A percentile compares a stretch with the other conserved stretches of the same genome.
phyloP scores from a whole-genome alignment of 805 yeast genomes.

The Geotrichum ghanense region DNA sequence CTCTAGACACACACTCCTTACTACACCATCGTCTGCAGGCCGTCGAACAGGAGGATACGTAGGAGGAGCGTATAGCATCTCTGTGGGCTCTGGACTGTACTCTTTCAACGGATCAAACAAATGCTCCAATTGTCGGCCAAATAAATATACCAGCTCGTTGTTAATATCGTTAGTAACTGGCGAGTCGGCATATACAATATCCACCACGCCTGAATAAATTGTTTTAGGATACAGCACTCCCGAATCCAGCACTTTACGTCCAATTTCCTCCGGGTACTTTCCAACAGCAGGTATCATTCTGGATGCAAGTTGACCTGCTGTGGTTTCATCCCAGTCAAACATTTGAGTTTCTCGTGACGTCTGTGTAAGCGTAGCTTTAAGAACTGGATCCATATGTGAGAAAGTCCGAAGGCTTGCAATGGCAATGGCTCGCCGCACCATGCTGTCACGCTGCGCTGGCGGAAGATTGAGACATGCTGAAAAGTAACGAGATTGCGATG shows the following conservation, averaged over 20 bases:
- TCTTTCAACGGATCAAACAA: slow-evolving; percentile 83
- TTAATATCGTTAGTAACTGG: slow-evolving; percentile 48
- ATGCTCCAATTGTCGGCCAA: slow-evolving; percentile 82
- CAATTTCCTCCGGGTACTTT: slow-evolving; percentile 45
- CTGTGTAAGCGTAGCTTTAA: slow-evolving; percentile 8
- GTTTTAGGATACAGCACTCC: slow-evolving; percentile 45
- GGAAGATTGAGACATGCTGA: slow-evolving; percentile 67
- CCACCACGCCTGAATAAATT: slow-evolving; percentile 48
- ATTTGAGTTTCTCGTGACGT: slow-evolving; percentile 1
- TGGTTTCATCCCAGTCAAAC: slow-evolving; percentile 61
- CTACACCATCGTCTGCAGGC: slow-evolving; percentile 10
- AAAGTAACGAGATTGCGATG: slow-evolving; percentile 53
- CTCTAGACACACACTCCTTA: slow-evolving; percentile 52
- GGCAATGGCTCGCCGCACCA: slow-evolving; percentile 66
- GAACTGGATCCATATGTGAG: slow-evolving; percentile 37
- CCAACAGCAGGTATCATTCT: slow-evolving; percentile 44
- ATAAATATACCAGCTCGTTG: slow-evolving; percentile 58
- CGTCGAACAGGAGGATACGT: slow-evolving; percentile 9
- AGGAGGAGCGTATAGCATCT: slow-evolving; percentile 58
- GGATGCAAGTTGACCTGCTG: slow-evolving; percentile 73
- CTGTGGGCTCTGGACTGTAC: slow-evolving; percentile 85
- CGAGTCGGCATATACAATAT: slow-evolving; percentile 58
- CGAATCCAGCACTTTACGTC: slow-evolving; percentile 39
- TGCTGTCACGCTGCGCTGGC: slow-evolving; percentile 36
- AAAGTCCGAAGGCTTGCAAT: slow-evolving; percentile 58